phyloP scores from a whole-genome alignment of 306 rosid genomes.

The Cucurbita ficifolia region DNA sequence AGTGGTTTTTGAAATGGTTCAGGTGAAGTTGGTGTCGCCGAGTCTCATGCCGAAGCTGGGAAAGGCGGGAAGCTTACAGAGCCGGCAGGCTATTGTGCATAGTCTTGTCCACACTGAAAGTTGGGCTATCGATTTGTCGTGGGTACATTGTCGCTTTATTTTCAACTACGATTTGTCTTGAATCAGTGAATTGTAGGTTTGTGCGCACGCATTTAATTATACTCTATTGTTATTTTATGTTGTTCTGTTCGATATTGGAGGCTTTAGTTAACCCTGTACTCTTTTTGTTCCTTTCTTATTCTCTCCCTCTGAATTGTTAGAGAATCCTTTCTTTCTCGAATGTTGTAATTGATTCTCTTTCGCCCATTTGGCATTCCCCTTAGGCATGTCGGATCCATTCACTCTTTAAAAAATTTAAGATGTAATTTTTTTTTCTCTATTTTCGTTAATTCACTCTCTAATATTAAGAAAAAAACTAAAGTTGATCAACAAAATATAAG shows the following conservation, averaged over 20 bases:
- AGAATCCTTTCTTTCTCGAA: background rate
- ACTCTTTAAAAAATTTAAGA: too few species aligned
- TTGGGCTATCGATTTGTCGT: constrained; percentile 87
- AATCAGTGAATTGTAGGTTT: background rate
- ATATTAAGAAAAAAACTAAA: too few species aligned
- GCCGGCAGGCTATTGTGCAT: constrained; percentile 72
- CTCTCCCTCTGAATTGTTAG: background rate
- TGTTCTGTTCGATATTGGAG: background rate
- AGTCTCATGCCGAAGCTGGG: constrained; percentile 85
- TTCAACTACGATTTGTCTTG: background rate
- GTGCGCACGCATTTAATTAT: background rate
- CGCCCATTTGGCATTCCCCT: background rate
- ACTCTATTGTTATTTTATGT: background rate
- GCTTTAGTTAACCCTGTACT: background rate
- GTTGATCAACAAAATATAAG: too few species aligned
- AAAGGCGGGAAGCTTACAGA: constrained; percentile 86
- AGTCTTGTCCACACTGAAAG: constrained; percentile 82
- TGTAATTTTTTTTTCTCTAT: too few species aligned
- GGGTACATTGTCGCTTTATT: constrained; percentile 30
- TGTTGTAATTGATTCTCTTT: background rate
- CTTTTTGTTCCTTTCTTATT: background rate
- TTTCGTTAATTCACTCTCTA: too few species aligned
- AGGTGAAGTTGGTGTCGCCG: constrained; percentile 68
- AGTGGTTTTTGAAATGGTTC: background rate
- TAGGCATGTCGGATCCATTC: too few species aligned